Conservation (phyloP, 257 asterid genomes). For the Capsicum rhomboideum region DNA sequence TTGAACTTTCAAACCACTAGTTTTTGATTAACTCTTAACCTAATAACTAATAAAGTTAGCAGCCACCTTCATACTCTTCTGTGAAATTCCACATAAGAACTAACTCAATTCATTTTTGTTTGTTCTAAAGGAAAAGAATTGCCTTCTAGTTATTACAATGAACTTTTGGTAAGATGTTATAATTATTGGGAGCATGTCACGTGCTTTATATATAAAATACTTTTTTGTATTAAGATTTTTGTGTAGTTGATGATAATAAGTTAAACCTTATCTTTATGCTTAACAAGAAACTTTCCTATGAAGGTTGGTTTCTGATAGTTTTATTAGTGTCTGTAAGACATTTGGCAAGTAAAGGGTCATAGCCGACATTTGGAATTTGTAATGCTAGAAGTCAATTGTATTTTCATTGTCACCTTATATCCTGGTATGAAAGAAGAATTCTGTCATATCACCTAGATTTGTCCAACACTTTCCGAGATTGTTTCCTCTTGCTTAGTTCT, state of each 20-base stretch:
- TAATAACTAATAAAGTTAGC: background rate
- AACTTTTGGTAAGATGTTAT: background rate
- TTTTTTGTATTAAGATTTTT: background rate
- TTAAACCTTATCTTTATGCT: background rate
- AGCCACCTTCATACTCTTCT: background rate
- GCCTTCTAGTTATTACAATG: background rate
- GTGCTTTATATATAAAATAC: background rate
- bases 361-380: background rate
- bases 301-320: background rate
- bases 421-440: background rate
- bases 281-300: background rate
- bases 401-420: background rate
- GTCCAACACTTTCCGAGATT: background rate
- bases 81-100: background rate
- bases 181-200: background rate
- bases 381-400: background rate
- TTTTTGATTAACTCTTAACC: background rate
- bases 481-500: background rate
- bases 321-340: background rate
- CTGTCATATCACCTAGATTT: background rate
- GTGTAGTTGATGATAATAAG: background rate
- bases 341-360: background rate
- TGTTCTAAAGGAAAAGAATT: background rate
- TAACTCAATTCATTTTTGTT: background rate
- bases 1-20: background rate